Base-by-base conservation (phyloP, 1,284 basidiomycete species). In the Ceratobasidium sp. region DNA sequence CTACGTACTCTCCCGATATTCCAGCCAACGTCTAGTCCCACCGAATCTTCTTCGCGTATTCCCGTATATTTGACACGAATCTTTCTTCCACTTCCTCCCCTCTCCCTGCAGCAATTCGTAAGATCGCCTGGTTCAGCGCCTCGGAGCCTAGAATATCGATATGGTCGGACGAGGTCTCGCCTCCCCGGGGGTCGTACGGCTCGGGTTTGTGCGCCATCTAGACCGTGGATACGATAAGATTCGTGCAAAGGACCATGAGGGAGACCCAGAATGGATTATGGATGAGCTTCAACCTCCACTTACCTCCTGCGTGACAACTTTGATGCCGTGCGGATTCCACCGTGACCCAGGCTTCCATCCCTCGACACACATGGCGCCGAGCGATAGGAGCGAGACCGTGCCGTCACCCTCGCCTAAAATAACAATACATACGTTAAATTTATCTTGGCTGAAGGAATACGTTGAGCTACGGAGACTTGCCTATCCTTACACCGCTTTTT, bases 301-400 rank as follows among this genome's bases (percentile, higher is more conserved):
- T 77, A 92, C 90, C 87, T 98, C 97, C 77, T 97, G 91, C 2
- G 96, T 98, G n/a, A 92, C 89, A 45, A 99, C 86, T 78, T 90
- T 86, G 79, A 97, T 94, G 19, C 93, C 89, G n/a, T 91, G 93
- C 0, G 98, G 98, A 82, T 99, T 99, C 93, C 96, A 99, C 65
- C 91, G 87, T 77, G 88, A 87, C 73, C 91, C 87, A 45, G 56
- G 22, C 82, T 96, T 95, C 97, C 97, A 98, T 2, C 96, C 97
- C 80, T 95, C 93, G 7, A 92, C 91, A 80, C 97, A 99, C 96
- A 99, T 99, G 7, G 94, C 91, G 8, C 97, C 97, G 47, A 98
- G 86, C 78, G 94, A 95, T 19, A 98, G 82, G 22, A 98, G 84
- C 75, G 93, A 92, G 6, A 99, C 97, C 0, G 98, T 99, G 4